Conservation (phyloP, 306 rosid genomes). For the Cercis canadensis region DNA sequence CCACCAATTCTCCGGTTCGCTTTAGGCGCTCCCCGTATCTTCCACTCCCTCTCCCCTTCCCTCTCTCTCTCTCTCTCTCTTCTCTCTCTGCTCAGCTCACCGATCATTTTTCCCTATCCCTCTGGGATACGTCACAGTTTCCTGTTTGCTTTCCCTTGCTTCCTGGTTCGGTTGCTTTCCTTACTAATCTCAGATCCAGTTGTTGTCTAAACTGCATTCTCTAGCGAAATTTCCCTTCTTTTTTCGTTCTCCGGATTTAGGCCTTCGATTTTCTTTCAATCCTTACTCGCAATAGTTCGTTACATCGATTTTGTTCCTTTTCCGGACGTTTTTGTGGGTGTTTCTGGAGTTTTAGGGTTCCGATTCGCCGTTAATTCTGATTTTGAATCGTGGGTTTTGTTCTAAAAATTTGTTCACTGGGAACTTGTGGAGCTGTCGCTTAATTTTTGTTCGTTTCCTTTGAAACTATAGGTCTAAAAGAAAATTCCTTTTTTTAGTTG, state of each 20-base stretch:
- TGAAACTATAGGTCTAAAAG: too few relatives aligned
- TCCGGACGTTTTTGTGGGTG: not conserved
- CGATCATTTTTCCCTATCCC: not conserved
- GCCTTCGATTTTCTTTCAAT: not conserved
- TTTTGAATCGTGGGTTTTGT: not conserved
- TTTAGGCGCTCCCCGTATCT: too few relatives aligned
- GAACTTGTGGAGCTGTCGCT: not conserved
- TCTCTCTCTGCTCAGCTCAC: not conserved
- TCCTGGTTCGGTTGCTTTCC: not conserved
- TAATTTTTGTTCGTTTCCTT: not conserved
- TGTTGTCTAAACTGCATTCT: not conserved
- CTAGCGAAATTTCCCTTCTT: not conserved
- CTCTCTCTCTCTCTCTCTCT: not conserved
- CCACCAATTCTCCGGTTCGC: too few relatives aligned
- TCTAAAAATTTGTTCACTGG: not conserved
- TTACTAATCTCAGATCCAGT: not conserved
- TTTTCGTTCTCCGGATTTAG: not conserved
- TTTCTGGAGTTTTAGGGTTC: conserved; percentile 28
- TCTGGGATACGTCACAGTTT: not conserved
- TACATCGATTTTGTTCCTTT: not conserved
- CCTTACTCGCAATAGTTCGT: not conserved
- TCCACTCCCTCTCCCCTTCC: not conserved
- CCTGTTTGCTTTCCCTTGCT: too few relatives aligned
- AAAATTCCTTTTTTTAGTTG: not conserved
- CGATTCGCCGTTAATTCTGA: not conserved